Base-by-base conservation (phyloP, 1,284 basidiomycete species). In the Ustilago loliicola region DNA sequence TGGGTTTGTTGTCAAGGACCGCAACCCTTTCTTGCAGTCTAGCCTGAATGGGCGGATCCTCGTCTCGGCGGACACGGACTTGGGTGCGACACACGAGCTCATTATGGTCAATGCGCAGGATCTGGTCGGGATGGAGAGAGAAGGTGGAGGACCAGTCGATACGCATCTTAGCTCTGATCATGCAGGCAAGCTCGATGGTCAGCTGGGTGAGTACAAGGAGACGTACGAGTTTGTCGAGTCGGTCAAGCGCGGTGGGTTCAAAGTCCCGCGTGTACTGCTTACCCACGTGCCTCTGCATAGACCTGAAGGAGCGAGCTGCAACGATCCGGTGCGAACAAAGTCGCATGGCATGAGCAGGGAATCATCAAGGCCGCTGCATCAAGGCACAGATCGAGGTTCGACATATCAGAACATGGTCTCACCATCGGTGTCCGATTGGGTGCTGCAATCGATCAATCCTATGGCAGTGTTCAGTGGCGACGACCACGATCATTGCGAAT, bases 401-500 rank as follows among this genome's bases (percentile, higher is more conserved):
- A 83, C 82, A 11, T 83, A 83, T 50, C 81, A 82, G 54, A 84
- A 83, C 61, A 61, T 79, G 57, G 64, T 84, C 6, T 63, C 66
- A 10, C 15, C 48, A 2, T 71, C 74, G 21, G 72, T 83, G 1
- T 64, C 78, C 0, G 30, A 61, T 15, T 84, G 80, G 70, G 58
- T 84, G 29, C 59, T 84, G 9, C 42, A 56, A 15, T 40, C 56
- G 1, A 67, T 83, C 38, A 61, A 79, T 32, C 81, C 81, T 0
- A 60, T 67, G 21, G 65, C 69, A 0, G 71, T 84, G 0, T 84
- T 84, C 57, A 79, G 77, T 47, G 82, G 82, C 13, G 81, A 84
- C 30, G 81, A 84, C 51, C 82, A 84, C 61, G 81, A 84, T 48
- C 81, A 84, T 50, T 84, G 82, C 64, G 81, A 84, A 40, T 63